These are phyloP conservation scores for Platanthera guangdongensis DNA, from an alignment of 106 monocot species.

Conservation along the genomic window DNA sequence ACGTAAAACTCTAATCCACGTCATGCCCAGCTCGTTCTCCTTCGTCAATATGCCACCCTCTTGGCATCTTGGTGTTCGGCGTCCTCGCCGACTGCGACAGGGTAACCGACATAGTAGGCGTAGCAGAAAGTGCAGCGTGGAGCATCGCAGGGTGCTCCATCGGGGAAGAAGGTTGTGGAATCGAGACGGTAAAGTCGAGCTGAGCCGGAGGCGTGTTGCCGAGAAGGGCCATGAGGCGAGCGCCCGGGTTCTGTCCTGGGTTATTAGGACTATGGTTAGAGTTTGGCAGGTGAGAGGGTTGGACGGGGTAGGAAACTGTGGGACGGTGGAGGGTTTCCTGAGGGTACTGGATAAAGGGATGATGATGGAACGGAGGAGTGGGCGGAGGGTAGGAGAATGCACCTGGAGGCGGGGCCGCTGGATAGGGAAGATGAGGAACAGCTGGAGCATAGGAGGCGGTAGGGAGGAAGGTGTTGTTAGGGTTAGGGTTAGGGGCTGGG, in stretches of 20 bases:
- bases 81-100: conserved; percentile 33
- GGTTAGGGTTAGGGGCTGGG: conserved; percentile 18
- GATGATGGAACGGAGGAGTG: conserved; percentile 10
- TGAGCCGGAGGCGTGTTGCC: conserved; percentile 26
- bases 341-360: conserved; percentile 17
- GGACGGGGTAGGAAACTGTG: conserved; percentile 22
- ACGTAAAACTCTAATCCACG: conserved; percentile 72
- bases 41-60: conserved; percentile 43
- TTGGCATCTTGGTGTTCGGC: conserved; percentile 66
- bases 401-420: conserved; percentile 1
- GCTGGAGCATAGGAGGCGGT: background rate
- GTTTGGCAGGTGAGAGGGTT: background rate
- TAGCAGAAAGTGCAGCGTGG: conserved; percentile 36
- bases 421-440: background rate
- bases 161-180: conserved; percentile 33
- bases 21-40: conserved; percentile 67
- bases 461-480: conserved; percentile 12
- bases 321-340: conserved; percentile 15
- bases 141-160: conserved; percentile 31
- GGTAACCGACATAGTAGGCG: conserved; percentile 14
- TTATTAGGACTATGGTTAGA: conserved; percentile 28
- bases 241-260: conserved; percentile 27
- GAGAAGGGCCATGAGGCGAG: conserved; percentile 85
- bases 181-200: conserved; percentile 52
- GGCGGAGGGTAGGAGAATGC: conserved; percentile 9